These are phyloP conservation scores for Salix purpurea DNA, from an alignment of 345 rosid genomes.

Conservation along the genomic window DNA sequence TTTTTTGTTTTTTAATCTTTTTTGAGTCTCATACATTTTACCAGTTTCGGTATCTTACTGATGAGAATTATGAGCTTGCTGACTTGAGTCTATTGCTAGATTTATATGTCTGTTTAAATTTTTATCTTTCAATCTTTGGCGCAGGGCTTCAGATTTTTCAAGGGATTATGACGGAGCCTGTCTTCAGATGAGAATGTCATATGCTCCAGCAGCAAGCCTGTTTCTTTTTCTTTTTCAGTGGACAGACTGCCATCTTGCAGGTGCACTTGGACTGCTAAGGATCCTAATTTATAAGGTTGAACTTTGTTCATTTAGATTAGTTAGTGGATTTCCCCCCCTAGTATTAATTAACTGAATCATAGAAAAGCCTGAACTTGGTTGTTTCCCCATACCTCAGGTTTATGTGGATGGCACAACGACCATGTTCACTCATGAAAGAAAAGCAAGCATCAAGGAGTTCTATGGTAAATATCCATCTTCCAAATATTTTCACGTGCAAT, in stretches of 20 bases:
- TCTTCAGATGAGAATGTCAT: conserved; percentile 73
- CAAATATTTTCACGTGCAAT: background rate
- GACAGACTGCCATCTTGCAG: conserved; percentile 66
- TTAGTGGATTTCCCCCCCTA: background rate
- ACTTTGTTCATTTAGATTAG: background rate
- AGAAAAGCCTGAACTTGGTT: background rate
- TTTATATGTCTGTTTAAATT: background rate
- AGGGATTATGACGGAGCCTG: conserved; percentile 66
- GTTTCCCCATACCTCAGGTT: conserved; percentile 34
- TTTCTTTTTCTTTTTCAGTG: conserved; percentile 67
- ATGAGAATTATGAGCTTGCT: background rate
- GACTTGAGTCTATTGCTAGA: background rate
- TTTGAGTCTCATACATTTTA: background rate
- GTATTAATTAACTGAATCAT: background rate
- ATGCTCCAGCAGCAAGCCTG: conserved; percentile 64
- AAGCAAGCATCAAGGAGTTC: conserved; percentile 72
- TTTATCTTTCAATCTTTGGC: background rate
- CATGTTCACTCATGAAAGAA: conserved; percentile 78
- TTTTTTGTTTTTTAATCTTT: background rate
- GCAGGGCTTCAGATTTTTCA: conserved; percentile 62
- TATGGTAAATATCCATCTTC: conserved; percentile 39
- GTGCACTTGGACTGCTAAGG: conserved; percentile 60
- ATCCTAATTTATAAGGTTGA: conserved; percentile 61
- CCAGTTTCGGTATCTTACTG: background rate
- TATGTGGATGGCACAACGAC: conserved; percentile 74